Base-by-base conservation (phyloP, 2,329 filamentous ascomycete genomes). In the Cercospora nicotianae region DNA sequence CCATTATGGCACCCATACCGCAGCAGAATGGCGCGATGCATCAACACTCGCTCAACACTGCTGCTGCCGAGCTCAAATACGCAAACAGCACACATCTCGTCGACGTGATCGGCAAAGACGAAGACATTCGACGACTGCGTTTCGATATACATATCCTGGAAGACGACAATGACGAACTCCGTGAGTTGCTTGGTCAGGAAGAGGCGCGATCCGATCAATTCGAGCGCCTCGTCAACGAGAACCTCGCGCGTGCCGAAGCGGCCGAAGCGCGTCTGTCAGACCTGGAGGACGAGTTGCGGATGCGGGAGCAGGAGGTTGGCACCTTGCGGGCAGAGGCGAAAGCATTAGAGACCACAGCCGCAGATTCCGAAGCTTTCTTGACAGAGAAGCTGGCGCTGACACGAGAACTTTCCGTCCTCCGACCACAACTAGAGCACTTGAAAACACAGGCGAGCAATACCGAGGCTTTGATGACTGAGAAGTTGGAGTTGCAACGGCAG, bases 401-500 rank as follows among this genome's bases (percentile, higher is more conserved):
- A 31, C 85, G 87, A 65, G 87, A 90, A 74, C 75, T 91, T 20
- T 83, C 85, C 28, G 82, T 79, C 6, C 73, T 90, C 65, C 87
- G 86, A 72, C 85, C 86, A 2, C 88, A 91, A 76, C 75, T 90
- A 36, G 87, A 90, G 70, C 86, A 88, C 74, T 79, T 90, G 13
- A 85, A 84, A 70, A 82, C 84, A 6, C 87, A 90, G 76, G 83
- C 82, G 20, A 79, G 81, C 33, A 83, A 84, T 13, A 88, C 94
- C 64, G 89, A 93, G 75, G 85, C 86, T 2, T 82, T 92, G 10
- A 83, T 96, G 16, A 84, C 90, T 1, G 93, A 96, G 76, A 97
- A 96, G 78, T 83, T 94, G 57, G 86, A 90, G 1, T 81, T 97
- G 13, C 90, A 95, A 76, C 89, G 91, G 58, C 91, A 95, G 79